Percentiles rank a stretch among this genome's conserved stretches.
phyloP scores from a whole-genome alignment of 257 asterid species.

The Solanum commersonii region DNA sequence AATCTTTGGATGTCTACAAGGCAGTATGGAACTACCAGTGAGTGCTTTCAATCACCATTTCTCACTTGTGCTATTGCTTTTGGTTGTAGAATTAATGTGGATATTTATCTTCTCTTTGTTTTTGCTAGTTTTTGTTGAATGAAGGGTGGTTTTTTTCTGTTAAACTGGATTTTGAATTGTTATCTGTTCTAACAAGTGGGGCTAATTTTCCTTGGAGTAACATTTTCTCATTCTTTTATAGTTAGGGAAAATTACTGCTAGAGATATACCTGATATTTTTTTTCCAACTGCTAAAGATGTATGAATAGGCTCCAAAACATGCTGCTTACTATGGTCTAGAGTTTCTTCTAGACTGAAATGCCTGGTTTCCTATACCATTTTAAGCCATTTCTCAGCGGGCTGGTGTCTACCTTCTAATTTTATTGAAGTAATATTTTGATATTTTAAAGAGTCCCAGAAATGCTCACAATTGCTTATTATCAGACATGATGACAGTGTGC shows the following conservation, averaged over 20 bases:
- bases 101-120: background rate
- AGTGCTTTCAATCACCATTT: conserved; percentile 25
- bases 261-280: background rate
- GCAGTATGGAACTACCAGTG: conserved; percentile 69
- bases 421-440: background rate
- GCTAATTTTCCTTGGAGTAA: background rate
- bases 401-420: background rate
- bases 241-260: background rate
- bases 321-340: background rate
- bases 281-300: background rate
- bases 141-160: background rate
- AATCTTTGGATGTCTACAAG: conserved; percentile 61
- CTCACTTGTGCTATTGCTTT: conserved; percentile 3
- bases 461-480: background rate
- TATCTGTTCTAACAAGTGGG: background rate
- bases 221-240: background rate
- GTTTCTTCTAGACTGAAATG: background rate
- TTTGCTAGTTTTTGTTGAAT: background rate
- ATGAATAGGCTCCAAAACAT: background rate
- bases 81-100: background rate
- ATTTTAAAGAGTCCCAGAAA: background rate
- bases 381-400: background rate
- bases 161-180: background rate
- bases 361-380: background rate
- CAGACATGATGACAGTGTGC: background rate